Evolutionary conservation across 2,329 filamentous ascomycete genomes (phyloP), one percentile per base, ranked within the genome.

Genomic region (Colletotrichum lentis): DNA sequence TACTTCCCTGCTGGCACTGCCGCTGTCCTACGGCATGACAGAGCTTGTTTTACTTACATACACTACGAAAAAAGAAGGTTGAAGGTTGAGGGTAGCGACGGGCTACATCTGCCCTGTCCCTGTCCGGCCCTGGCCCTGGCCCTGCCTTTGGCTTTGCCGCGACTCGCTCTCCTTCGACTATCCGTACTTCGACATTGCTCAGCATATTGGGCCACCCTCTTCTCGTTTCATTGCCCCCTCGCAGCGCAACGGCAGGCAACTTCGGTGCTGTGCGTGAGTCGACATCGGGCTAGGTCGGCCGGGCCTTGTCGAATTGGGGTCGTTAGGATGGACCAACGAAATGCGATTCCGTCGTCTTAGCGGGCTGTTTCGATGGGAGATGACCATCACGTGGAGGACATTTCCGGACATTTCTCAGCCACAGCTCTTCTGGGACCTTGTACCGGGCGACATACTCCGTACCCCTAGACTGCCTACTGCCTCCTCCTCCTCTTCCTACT

Each of bases 1-100:
- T 18, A n/a, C 18, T 31, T 58, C 24, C 16, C 43, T 49, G 59
- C 16, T 31, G 39, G 49, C 20, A 24, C 22, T 50, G 18, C 41
- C 18, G 43, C 41, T 24, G 43, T 58, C 18, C 7, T 22, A 37
- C 50, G 52, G 58, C 58, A 62, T 67, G 41, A 39, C 0, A 18
- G n/a, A 53, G 31, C 52, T 47, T 67, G 64, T 64, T 67, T 64
- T 41, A 58, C 31, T 53, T 67, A 67, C 64, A 35, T 35, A 10
- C 31, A 7, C 31, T 35, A 35, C 31, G 10, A 35, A 35, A 27
- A 35, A 35, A 63, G 54, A 47, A 60, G 54, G 31, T 35, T 35
- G 41, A 43, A 67, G 41, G 43, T 18, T 50, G 62, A 43, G 47
- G 24, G 55, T 27, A 46, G 35, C 12, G 41, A 22, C 62, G 20